Base-by-base conservation (phyloP, 139 green algal genomes). In the Choricystis sp. region DNA sequence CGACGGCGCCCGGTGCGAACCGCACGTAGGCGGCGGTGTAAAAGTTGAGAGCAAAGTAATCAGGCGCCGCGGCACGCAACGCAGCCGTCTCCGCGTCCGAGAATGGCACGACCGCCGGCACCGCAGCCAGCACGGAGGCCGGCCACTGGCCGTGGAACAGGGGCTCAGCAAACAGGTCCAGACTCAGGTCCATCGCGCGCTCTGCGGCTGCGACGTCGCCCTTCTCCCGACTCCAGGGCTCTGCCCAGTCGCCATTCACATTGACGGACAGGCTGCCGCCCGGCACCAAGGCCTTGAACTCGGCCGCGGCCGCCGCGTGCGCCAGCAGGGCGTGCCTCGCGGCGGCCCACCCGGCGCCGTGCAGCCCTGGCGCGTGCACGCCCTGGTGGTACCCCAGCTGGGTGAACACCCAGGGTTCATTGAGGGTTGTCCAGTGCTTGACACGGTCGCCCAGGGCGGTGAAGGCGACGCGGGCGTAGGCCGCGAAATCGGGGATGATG, bases 391-490 rank as follows among this genome's bases (percentile, higher is more conserved):
- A 74, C n/a, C 67, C 65, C 5, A 62, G 27, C 3, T 25, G 19
- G 26, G 62, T 70, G 48, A 69, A 71, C 3, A 26, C 66, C 55
- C 61, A 71, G n/a, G 72, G 72, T 65, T 77, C 72, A 26, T 83
- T 83, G 65, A 83, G 74, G 14, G 77, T 83, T 20, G 73, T 70
- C 74, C 74, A 83, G 59, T 77, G n/a, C 14, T 58, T 69, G 0
- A 83, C 64, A 2, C 74, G 64, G 62, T 74, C 66, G 19, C 74
- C 71, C 62, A 81, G 72, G 25, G 66, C 65, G 2, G 61, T 31
- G 55, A 83, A 83, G 23, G 70, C 61, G 3, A 16, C 40, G 9
- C 40, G 40, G 40, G 77, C 71, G 60, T 71, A 83, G 26, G 68
- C 49, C 14, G 63, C 58, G 64, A 73, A 83, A 61, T 81, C 74